phyloP scores from a whole-genome alignment of 768 basidiomycete species.

The Daedaleopsis nitida region DNA sequence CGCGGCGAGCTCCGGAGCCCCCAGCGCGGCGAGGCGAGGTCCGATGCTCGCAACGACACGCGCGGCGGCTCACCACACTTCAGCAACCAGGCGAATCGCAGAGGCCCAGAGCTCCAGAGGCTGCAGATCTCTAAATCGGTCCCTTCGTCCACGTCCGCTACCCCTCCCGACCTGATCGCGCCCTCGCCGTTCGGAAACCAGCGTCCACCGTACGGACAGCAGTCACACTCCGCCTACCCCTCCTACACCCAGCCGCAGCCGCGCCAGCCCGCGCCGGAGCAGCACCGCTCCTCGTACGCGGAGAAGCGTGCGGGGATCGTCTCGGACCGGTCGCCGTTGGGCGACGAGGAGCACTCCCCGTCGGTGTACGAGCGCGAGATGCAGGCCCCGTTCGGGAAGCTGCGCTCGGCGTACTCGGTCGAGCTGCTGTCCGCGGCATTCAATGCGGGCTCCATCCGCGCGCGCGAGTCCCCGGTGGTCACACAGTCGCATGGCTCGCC shows the following conservation, averaged over 20 bases:
- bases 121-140: not conserved
- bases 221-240: not conserved
- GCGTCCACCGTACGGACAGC: not conserved
- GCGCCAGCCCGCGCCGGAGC: not conserved
- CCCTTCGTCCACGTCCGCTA: not conserved
- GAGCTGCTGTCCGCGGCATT: not conserved
- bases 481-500: not conserved
- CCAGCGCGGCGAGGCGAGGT: not conserved
- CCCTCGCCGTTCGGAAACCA: not conserved
- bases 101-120: not conserved
- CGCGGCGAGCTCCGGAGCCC: not conserved
- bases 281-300: not conserved
- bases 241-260: not conserved
- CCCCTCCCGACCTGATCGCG: slow-evolving; percentile 1
- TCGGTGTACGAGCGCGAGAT: not conserved
- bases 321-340: not conserved
- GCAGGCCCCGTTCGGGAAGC: slow-evolving; percentile 2
- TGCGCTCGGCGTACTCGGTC: not conserved
- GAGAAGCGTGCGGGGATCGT: not conserved
- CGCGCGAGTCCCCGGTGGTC: not conserved
- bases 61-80: no score
- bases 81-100: slow-evolving; percentile 1
- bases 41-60: not conserved
- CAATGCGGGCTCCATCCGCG: not conserved
- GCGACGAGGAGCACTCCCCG: not conserved